A percentile compares a stretch with the other conserved stretches of the same genome.
These are phyloP conservation scores for Ganoderma meredithae DNA, from an alignment of 1,284 basidiomycete species.

Conservation along the genomic window DNA sequence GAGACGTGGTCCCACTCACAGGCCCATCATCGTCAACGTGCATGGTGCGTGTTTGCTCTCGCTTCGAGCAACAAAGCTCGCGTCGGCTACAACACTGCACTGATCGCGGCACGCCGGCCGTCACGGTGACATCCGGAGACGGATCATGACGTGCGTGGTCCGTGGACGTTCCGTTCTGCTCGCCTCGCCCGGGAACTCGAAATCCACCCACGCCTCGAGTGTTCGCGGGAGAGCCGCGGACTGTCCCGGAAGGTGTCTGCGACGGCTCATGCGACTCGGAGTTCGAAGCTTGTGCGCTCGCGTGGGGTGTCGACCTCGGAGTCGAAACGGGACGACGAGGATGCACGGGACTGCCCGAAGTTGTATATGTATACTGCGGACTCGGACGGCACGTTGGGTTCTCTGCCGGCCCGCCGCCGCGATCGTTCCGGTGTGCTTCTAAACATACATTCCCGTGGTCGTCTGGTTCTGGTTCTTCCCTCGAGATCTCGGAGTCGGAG, in stretches of 20 bases:
- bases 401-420: background rate
- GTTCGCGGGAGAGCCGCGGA: constrained; percentile 1
- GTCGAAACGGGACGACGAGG: background rate
- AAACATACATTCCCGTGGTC: background rate
- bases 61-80: background rate
- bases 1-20: background rate
- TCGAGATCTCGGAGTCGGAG: constrained; percentile 5
- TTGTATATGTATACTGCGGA: background rate
- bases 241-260: background rate
- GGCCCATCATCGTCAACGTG: background rate
- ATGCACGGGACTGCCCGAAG: background rate
- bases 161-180: background rate
- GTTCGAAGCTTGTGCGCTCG: background rate
- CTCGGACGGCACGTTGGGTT: background rate
- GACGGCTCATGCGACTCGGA: background rate
- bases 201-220: background rate
- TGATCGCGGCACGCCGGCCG: background rate
- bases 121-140: background rate
- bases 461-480: background rate
- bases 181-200: background rate
- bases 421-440: background rate
- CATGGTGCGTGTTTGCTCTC: background rate
- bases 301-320: background rate
- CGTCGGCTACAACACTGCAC: background rate
- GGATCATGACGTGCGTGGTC: constrained; percentile 2